Base-by-base conservation (phyloP, 2,329 filamentous ascomycete species). In the Fusarium lateritium region DNA sequence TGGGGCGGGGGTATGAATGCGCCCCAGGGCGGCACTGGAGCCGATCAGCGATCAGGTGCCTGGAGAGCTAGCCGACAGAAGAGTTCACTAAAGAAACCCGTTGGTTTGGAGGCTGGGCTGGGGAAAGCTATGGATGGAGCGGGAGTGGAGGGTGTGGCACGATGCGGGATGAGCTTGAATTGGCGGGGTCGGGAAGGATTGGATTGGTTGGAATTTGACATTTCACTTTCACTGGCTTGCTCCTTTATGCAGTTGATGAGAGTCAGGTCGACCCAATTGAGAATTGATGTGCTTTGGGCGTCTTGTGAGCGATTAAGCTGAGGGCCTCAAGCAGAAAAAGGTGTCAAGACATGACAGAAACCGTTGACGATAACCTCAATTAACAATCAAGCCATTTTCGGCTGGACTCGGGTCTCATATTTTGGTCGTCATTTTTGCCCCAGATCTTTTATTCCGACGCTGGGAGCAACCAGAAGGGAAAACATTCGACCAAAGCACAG, bases 1-100 rank as follows among this genome's bases (percentile, higher is more conserved):
- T 70, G 67, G 67, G 67, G 67, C 62, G 67, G 67, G 67, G 67
- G 62, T 67, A 58, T 45, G 67, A 64, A 67, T 53, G 66, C 64
- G 64, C 53, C 53, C 53, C 24, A 31, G 21, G 36, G 36, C 55
- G 65, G 65, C 44, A 67, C 42, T 60, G 53, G 51, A 68, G 51
- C 61, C 65, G 65, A 66, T 62, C 61, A 69, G 65, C 64, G 62
- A 69, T 56, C 66, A 61, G 56, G 60, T 60, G 59, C 21, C 28
- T 54, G 36, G 55, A 43, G 43, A 45, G 44, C 14, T 13, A 21
- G 9, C 33, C 63, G 44, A 38, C 46, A 56, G 26, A 28, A 57
- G 49, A 69, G 38, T 49, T 56, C 42, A 31, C 53, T 51, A 58
- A 63, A 52, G 45, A 44, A 38, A 14, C 26, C 57, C 57, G 40